phyloP scores from a whole-genome alignment of 176 grass and related monocot species.

The Raddia guianensis region DNA sequence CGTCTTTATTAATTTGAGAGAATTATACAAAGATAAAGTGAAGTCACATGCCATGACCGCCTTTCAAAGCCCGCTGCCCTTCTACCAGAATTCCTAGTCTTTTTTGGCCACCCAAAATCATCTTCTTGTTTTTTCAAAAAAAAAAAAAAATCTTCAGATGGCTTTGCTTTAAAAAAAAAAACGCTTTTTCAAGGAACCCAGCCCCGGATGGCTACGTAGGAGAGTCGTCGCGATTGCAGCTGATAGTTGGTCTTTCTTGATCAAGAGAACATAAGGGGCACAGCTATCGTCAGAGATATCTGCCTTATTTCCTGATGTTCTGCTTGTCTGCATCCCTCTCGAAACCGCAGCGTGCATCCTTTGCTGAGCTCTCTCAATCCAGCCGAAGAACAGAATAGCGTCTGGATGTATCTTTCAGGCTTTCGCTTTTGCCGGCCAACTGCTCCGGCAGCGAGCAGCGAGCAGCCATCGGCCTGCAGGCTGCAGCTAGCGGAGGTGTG shows the following conservation, averaged over 20 bases:
- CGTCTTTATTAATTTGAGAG: background rate
- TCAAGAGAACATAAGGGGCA: background rate
- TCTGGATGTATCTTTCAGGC: background rate
- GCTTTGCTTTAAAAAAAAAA: too few relatives aligned
- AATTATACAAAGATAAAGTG: too few relatives aligned
- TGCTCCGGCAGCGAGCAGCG: background rate
- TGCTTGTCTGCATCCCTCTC: too few relatives aligned
- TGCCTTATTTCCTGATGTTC: background rate
- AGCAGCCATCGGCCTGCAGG: background rate
- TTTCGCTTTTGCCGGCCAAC: constrained; percentile 32
- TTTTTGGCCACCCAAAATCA: background rate
- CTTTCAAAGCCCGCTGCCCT: background rate
- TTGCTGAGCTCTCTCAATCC: background rate
- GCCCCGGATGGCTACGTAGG: too few relatives aligned
- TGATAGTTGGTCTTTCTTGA: background rate
- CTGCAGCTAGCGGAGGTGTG: background rate
- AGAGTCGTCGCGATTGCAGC: background rate
- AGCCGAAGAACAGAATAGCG: background rate
- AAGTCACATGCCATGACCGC: background rate
- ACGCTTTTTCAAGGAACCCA: too few relatives aligned
- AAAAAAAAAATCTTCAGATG: too few relatives aligned
- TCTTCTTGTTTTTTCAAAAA: too few relatives aligned
- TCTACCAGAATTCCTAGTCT: background rate
- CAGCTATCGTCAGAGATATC: background rate
- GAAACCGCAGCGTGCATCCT: background rate